Evolutionary conservation across 192 early-diverging fungal genomes (phyloP).

Genomic region (Chytriomyces sp.): DNA sequence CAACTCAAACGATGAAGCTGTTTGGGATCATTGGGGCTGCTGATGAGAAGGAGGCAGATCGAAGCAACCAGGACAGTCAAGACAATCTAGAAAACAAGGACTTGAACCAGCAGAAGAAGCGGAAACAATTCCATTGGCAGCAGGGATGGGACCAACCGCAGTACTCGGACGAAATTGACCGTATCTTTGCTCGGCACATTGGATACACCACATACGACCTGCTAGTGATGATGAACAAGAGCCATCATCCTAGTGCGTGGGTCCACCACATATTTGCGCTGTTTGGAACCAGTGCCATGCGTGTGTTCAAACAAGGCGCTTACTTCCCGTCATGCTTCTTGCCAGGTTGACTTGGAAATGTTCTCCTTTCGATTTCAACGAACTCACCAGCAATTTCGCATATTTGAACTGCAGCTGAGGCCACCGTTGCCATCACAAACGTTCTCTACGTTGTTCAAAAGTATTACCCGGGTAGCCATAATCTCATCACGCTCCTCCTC

Average conservation of each 20-base stretch:
- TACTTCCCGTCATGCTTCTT: conserved; percentile 39
- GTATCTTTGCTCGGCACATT: conserved; percentile 33
- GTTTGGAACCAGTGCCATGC: conserved; percentile 29
- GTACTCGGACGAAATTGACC: conserved; percentile 34
- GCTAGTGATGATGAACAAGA: conserved; percentile 30
- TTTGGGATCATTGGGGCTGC: not conserved
- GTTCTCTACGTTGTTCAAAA: conserved; percentile 33
- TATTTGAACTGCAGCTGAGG: conserved; percentile 19
- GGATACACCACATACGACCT: conserved; percentile 41
- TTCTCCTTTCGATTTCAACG: too few relatives aligned
- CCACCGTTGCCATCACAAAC: conserved; percentile 42
- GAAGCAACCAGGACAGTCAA: too few relatives aligned
- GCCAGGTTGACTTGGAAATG: not conserved
- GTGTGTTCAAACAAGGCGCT: conserved; percentile 15
- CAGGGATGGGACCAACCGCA: conserved; percentile 16
- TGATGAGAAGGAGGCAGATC: too few relatives aligned
- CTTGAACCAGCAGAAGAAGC: too few relatives aligned
- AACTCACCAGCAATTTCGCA: too few relatives aligned
- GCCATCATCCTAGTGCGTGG: conserved; percentile 38
- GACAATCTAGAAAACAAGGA: too few relatives aligned
- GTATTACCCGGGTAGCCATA: not conserved
- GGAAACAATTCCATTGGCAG: not conserved
- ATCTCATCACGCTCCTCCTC: conserved; percentile 6
- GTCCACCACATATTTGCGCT: conserved; percentile 44
- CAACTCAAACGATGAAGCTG: not conserved